A percentile compares a stretch with the other conserved stretches of the same genome.
Evolutionary conservation across 768 basidiomycete genomes (phyloP).

Genomic region (Rhodotorula kratochvilovae): DNA sequence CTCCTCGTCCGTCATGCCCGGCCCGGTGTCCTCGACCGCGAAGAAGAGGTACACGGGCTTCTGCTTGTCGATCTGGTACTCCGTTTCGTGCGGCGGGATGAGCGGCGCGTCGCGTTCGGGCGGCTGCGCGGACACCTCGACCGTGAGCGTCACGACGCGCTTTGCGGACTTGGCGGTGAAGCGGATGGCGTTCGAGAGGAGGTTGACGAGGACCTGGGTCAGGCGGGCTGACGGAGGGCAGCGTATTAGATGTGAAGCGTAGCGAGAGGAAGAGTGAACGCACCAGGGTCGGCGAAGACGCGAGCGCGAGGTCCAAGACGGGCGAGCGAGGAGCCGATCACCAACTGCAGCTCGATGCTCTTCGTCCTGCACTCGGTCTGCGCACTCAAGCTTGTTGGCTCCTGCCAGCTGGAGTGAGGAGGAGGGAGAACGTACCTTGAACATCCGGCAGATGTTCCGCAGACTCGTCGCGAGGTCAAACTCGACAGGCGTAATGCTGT

Average conservation of each 20-base stretch:
- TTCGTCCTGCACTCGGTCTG: slow-evolving; percentile 45
- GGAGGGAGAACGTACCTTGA: slow-evolving; percentile 29
- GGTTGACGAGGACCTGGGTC: slow-evolving; percentile 47
- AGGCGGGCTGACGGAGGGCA: slow-evolving; percentile 41
- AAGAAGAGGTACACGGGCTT: slow-evolving; percentile 44
- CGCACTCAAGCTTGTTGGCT: background rate
- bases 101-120: slow-evolving; percentile 25
- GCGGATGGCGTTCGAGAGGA: slow-evolving; percentile 47
- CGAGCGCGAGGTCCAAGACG: slow-evolving; percentile 28
- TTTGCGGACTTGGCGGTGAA: slow-evolving; percentile 44
- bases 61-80: slow-evolving; percentile 29
- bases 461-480: slow-evolving; percentile 45
- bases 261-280: background rate
- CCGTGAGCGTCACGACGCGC: slow-evolving; percentile 40
- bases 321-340: slow-evolving; percentile 46
- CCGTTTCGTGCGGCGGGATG: slow-evolving; percentile 43
- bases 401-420: too few relatives aligned
- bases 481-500: slow-evolving; percentile 45
- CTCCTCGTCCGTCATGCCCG: slow-evolving; percentile 45
- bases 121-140: slow-evolving; percentile 44
- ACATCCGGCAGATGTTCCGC: slow-evolving; percentile 46
- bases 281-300: slow-evolving; percentile 32
- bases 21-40: slow-evolving; percentile 44
- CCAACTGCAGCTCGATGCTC: slow-evolving; percentile 45
- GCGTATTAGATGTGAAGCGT: slow-evolving; percentile 4